Base-by-base conservation (phyloP, 345 rosid genomes). In the Brassica rapa region DNA sequence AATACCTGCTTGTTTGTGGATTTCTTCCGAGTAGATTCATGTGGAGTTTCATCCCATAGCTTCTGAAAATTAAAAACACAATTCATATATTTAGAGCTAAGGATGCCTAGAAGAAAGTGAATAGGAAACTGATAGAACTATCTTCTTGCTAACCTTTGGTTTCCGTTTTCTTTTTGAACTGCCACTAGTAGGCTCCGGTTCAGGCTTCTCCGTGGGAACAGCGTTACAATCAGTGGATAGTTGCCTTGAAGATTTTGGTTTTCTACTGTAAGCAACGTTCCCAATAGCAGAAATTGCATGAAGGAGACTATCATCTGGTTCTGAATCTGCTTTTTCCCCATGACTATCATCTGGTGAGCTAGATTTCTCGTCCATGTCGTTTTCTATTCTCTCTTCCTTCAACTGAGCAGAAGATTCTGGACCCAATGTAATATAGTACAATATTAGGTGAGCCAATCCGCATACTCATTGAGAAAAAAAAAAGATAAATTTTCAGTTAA, bases 391-490 rank as follows among this genome's bases (percentile, higher is more conserved):
- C 72, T 88, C 97, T 71, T 88, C 97, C 80, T 87, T 88, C 83
- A 89, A 84, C 83, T 82, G 93, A 71, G 76, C 84, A 71, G 91
- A 86, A 66, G 89, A 87, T 86, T 93, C 98, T 91, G 83, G 27
- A 82, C 15, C 77, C 68, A 85, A 62, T 75, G 53, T 21, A 67
- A 63, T 66, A 72, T 32, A 70, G 72, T 8, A 33, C 6, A 27
- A 65, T 35, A 49, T 43, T 33, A 65, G 10, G 4, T 21, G 32
- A 61, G 32, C 19, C 8, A 53, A 37, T 11, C 69, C 61, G 16
- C 70, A 66, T 72, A 41, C 77, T 66, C 73, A 65, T 3, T 49
- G 53, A 68, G 79, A 37, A 63, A 61, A 62, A 7, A 46, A 9
- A 23, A 39, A 35, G 1, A 64, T 57, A 23, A 56, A 65, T n/a